A percentile compares a stretch with the other conserved stretches of the same genome.
Conservation (phyloP, 768 basidiomycete genomes). For the Leccinum obscurum region DNA sequence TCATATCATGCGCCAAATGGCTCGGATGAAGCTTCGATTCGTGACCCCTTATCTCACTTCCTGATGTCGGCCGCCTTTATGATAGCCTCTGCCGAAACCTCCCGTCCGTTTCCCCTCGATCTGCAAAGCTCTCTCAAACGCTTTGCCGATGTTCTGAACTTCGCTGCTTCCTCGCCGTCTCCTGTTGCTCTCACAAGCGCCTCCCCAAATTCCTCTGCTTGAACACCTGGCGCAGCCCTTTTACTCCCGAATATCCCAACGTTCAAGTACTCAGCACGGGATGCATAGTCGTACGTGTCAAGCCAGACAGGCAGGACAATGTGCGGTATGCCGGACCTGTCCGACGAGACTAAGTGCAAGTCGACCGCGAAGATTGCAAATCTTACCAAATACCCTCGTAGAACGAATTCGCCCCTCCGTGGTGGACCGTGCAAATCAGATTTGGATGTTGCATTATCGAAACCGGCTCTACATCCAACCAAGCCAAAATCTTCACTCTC, state of each 20-base stretch:
- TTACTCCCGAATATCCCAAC: slow-evolving; percentile 8
- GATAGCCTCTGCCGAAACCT: too few species aligned
- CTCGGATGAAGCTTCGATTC: too few species aligned
- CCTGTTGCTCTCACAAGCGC: too few species aligned
- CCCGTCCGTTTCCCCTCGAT: too few species aligned
- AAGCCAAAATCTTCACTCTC: slow-evolving; percentile 10
- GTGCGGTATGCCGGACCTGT: slow-evolving; percentile 14
- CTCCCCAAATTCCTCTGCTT: too few species aligned
- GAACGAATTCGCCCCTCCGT: slow-evolving; percentile 11
- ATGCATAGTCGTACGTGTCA: too few species aligned
- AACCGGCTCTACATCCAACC: slow-evolving; percentile 14
- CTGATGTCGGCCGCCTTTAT: background rate
- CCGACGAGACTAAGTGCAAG: background rate
- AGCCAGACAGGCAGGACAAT: background rate
- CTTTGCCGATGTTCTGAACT: too few species aligned
- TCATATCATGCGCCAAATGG: background rate
- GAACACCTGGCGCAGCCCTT: background rate
- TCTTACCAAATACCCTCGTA: slow-evolving; percentile 6
- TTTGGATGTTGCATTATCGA: slow-evolving; percentile 11
- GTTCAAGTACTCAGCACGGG: slow-evolving; percentile 7
- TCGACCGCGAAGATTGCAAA: background rate
- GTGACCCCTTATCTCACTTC: background rate
- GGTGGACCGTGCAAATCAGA: slow-evolving; percentile 6
- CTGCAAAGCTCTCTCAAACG: too few species aligned
- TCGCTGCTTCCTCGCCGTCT: too few species aligned